phyloP scores from a whole-genome alignment of 768 basidiomycete genomes.

The Tulasnella sp. region DNA sequence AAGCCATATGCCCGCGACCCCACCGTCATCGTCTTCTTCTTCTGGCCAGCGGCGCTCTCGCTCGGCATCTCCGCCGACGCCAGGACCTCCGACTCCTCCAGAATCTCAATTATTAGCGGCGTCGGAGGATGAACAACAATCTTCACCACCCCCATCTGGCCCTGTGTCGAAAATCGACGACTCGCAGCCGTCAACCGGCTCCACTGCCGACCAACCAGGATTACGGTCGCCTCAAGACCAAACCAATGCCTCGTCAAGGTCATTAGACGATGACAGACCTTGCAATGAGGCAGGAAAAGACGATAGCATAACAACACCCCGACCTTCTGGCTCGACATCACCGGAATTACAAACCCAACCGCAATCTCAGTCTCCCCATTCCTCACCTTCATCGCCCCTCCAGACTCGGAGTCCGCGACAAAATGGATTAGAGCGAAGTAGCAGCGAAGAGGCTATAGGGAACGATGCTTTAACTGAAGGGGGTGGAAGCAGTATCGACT shows the following conservation, averaged over 20 bases:
- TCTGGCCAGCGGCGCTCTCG: not conserved
- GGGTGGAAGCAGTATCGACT: not conserved
- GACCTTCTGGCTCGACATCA: not conserved
- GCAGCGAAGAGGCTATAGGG: not conserved
- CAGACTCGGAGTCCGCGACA: not conserved
- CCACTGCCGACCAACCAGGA: not conserved
- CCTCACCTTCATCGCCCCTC: not conserved
- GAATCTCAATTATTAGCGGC: not conserved
- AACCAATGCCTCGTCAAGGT: not conserved
- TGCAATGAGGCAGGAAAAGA: not conserved
- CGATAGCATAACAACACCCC: not conserved
- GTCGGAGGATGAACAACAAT: not conserved
- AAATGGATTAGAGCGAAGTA: not conserved
- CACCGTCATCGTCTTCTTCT: not conserved
- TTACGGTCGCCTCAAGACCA: not conserved
- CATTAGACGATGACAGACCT: not conserved
- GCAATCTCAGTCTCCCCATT: not conserved
- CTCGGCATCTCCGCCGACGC: not conserved
- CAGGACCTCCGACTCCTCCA: conserved; percentile 8
- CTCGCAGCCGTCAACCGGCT: not conserved
- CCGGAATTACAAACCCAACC: not conserved
- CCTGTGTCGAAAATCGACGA: conserved; percentile 3
- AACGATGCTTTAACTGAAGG: not conserved
- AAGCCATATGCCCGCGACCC: not conserved
- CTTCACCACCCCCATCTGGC: not conserved